Conservation (phyloP, 805 yeast species). For the Saccharomycopsis selenospora region DNA sequence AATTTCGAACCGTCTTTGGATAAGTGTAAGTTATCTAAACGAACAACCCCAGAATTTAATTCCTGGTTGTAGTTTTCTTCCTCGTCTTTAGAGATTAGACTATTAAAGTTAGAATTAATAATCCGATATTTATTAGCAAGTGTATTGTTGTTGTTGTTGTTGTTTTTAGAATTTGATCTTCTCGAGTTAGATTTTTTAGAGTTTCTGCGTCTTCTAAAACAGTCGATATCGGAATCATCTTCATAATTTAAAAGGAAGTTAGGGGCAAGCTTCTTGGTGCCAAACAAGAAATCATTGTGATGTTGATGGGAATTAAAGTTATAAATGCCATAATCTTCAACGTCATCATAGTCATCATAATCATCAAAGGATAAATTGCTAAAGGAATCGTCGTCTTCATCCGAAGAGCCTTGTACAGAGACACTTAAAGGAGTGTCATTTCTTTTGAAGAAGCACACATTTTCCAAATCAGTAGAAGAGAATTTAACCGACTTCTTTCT, state of each 20-base stretch:
- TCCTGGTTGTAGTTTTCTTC: not conserved
- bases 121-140: slow-evolving; percentile 23
- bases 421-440: slow-evolving; percentile 20
- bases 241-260: slow-evolving; percentile 18
- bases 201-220: slow-evolving; percentile 1
- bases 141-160: slow-evolving; percentile 19
- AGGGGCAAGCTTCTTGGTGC: slow-evolving; percentile 4
- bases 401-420: slow-evolving; percentile 13
- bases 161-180: slow-evolving; percentile 6
- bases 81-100: slow-evolving; percentile 28
- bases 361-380: not conserved
- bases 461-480: slow-evolving; percentile 17
- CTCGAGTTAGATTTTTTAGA: no score
- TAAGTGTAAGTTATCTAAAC: not conserved
- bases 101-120: slow-evolving; percentile 33
- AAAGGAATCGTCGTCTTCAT: slow-evolving; percentile 10
- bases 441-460: slow-evolving; percentile 20
- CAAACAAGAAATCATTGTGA: not conserved
- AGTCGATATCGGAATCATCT: slow-evolving; percentile 20
- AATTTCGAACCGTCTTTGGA: slow-evolving; percentile 23
- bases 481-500: slow-evolving; percentile 18
- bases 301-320: not conserved
- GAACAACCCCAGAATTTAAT: not conserved
- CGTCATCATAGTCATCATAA: no score
- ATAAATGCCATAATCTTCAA: slow-evolving; percentile 4